These are phyloP conservation scores for Phytophthora cajani DNA, from an alignment of 352 stramenopile genomes.

Conservation along the genomic window DNA sequence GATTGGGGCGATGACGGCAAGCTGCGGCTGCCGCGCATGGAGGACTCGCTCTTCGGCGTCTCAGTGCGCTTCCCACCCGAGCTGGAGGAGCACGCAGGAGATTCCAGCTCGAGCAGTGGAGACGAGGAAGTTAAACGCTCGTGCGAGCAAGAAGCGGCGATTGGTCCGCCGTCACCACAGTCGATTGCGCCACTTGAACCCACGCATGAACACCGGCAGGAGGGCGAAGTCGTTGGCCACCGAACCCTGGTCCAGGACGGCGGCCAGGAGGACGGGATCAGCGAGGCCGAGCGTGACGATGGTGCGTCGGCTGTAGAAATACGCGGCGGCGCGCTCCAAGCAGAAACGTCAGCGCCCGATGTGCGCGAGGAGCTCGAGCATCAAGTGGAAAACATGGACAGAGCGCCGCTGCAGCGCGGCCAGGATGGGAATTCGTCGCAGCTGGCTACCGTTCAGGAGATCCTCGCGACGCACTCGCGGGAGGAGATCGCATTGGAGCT, in stretches of 20 bases:
- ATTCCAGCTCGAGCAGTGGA: conserved; percentile 7
- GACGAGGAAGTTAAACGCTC: conserved; percentile 8
- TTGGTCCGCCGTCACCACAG: conserved; percentile 4
- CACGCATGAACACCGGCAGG: conserved; percentile 5
- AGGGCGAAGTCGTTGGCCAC: conserved; percentile 15
- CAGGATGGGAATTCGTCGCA: conserved; percentile 24
- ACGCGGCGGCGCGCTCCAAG: conserved; percentile 26
- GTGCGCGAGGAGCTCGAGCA: conserved; percentile 14
- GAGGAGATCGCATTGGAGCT: conserved; percentile 63
- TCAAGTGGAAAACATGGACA: conserved; percentile 30
- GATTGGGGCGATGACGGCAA: conserved; percentile 34
- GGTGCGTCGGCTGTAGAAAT: conserved; percentile 36
- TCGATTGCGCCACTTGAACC: conserved; percentile 12
- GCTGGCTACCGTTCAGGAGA: conserved; percentile 38
- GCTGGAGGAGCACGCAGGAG: conserved; percentile 10
- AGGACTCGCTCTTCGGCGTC: conserved; percentile 51
- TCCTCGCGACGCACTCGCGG: conserved; percentile 57
- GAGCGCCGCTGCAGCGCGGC: conserved; percentile 4
- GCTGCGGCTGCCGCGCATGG: conserved; percentile 52
- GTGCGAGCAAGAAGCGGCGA: conserved; percentile 7
- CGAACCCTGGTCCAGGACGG: conserved; percentile 12
- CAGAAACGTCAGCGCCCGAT: conserved; percentile 29
- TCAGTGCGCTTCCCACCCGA: conserved; percentile 35
- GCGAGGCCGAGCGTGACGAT: conserved; percentile 15
- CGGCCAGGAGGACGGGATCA: conserved; percentile 8